Conservation (phyloP, 2,329 filamentous ascomycete species). For the Fusarium euwallaceae region DNA sequence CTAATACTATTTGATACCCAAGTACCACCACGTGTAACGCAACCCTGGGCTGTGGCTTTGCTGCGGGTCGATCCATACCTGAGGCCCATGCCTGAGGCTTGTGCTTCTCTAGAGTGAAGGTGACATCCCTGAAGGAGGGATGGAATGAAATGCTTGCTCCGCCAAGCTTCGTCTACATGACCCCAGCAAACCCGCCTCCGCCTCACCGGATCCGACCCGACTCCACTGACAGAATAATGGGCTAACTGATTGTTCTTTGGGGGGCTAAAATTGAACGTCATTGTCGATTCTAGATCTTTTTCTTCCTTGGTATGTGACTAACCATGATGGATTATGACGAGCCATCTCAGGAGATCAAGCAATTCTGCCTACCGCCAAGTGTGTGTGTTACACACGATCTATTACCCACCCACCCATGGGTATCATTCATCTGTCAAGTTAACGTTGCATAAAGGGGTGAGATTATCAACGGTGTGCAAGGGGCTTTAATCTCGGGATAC, state of each 20-base stretch:
- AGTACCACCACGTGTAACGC: background rate
- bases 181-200: background rate
- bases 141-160: background rate
- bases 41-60: background rate
- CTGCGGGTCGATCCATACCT: background rate
- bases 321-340: background rate
- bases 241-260: background rate
- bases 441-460: background rate
- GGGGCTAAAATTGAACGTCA: background rate
- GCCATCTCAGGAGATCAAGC: background rate
- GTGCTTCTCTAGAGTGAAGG: background rate
- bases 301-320: background rate
- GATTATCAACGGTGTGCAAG: background rate
- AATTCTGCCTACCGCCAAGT: background rate
- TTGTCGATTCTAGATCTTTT: background rate
- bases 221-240: background rate
- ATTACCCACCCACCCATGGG: background rate
- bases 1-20: slow-evolving; percentile 8
- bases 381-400: background rate
- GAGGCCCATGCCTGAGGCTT: background rate
- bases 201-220: background rate
- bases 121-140: background rate
- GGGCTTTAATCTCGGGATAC: background rate
- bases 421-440: background rate
- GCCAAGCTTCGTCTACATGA: slow-evolving; percentile 1